Evolutionary conservation across 148 eudicot genomes (phyloP), one percentile per base, ranked within the genome.

Genomic region (Dianthus caryophyllus): DNA sequence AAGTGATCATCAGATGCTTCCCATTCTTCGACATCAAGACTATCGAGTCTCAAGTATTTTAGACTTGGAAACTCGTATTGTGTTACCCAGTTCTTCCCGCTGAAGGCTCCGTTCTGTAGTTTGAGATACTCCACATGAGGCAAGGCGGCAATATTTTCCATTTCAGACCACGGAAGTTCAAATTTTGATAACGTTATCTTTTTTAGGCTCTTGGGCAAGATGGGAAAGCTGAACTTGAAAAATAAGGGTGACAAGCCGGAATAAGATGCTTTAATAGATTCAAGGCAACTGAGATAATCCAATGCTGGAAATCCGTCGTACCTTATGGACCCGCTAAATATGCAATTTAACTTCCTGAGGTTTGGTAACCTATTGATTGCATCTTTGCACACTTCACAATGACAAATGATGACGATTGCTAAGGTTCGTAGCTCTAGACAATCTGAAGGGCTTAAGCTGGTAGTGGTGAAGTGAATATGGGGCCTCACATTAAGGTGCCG

Each of bases 261-360:
- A 21, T 52, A 52, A 52, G 27, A 24, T 21, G 56, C 56, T 27
- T 52, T 52, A 0, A 52, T 12, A 52, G 56, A 52, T 24, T 52
- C 56, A 21, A 52, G 56, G n/a, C n/a, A n/a, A n/a, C n/a, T n/a
- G n/a, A n/a, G n/a, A n/a, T n/a, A n/a, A n/a, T n/a, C n/a, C n/a
- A 52, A 9, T 9, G 8, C 27, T 1, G 56, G 56, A 52, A 52
- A 9, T 21, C 56, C 29, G 10, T 21, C 56, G 11, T 52, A 24
- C 29, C 10, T 52, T 9, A 52, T 21, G 56, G 56, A 20, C 24
- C 27, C 56, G 1, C 25, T 12, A 24, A 52, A 15, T 52, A 52
- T 52, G 56, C 56, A 52, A 7, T 52, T 52, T 20, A 52, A 27
- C 56, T 52, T 52, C 14, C 56, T 26, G 27, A 52, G 56, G 21